Base-by-base conservation (phyloP, 352 stramenopile species). In the Halophytophthora batemanensis region DNA sequence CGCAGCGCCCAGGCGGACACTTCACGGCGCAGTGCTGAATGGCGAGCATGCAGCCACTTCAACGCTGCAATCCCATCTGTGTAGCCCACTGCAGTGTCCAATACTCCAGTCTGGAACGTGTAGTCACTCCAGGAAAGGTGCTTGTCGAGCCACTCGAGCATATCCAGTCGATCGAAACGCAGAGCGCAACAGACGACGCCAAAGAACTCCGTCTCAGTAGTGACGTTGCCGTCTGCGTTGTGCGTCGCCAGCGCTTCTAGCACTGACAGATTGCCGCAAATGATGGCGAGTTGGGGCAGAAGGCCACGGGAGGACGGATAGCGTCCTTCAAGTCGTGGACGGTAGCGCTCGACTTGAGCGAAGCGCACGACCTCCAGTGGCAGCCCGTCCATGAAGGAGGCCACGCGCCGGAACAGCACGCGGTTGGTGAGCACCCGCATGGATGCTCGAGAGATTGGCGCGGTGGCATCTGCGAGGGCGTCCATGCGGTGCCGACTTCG, bases 81-180 rank as follows among this genome's bases (percentile, higher is more conserved):
- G 33, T 64, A 46, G 2, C 29, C 56, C 38, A 67, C 62, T 31
- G 62, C 62, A 37, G 66, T 64, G 50, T 71, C 62, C 57, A 71
- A 51, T n/a, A 71, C 23, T 6, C 61, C 62, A 3, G 42, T 13
- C 41, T 71, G 48, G 38, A 64, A 71, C 19, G 56, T 34, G 36
- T 71, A 67, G 8, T 39, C 52, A 31, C 12, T 43, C 17, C 64
- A 29, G 1, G 47, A 35, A 18, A 67, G 45, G 21, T 56, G 56
- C 29, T 50, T 10, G 34, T 59, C 49, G 17, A 71, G 45, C 62
- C 62, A 71, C 22, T 64, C 39, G 21, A 71, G 44, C 40, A 40
- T 46, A 6, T 56, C 31, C 29, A 64, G 28, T 4, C 56, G 59
- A 31, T 67, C 57, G 50, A 64, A 71, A 33, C 62, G 44, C 14